Percentiles rank a stretch among this genome's conserved stretches.
phyloP scores from a whole-genome alignment of 345 rosid species.

The Barbarea vulgaris region DNA sequence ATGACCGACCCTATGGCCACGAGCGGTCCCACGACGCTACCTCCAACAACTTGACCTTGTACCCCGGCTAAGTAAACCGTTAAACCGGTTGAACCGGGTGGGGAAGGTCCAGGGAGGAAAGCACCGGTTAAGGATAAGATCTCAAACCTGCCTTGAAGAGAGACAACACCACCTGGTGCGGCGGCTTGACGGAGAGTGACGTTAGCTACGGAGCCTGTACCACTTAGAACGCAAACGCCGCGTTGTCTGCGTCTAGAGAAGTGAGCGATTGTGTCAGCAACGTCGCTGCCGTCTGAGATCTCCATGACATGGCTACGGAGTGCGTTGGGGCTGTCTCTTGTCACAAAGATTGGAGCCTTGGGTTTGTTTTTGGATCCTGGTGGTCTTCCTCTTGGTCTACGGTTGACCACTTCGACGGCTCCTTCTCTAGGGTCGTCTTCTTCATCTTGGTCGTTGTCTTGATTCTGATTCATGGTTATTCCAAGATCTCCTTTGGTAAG shows the following conservation, averaged over 20 bases:
- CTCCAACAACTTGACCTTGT: slow-evolving; percentile 83
- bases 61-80: slow-evolving; percentile 77
- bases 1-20: slow-evolving; percentile 76
- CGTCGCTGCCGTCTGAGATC: slow-evolving; percentile 69
- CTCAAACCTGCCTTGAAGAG: slow-evolving; percentile 79
- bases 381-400: slow-evolving; percentile 82
- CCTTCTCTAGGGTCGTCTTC: slow-evolving; percentile 70
- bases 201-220: slow-evolving; percentile 80
- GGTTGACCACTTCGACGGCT: slow-evolving; percentile 63
- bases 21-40: slow-evolving; percentile 73
- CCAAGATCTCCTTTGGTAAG: slow-evolving; percentile 54
- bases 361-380: slow-evolving; percentile 86
- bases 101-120: slow-evolving; percentile 85
- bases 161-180: slow-evolving; percentile 71
- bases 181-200: slow-evolving; percentile 81
- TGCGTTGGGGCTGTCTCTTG: slow-evolving; percentile 83
- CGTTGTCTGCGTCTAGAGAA: slow-evolving; percentile 75
- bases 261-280: slow-evolving; percentile 74
- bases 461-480: slow-evolving; percentile 44
- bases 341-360: slow-evolving; percentile 75
- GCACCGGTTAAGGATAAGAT: slow-evolving; percentile 78
- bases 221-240: slow-evolving; percentile 81
- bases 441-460: slow-evolving; percentile 58
- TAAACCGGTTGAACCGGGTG: slow-evolving; percentile 81
- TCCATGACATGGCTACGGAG: slow-evolving; percentile 87